Conservation (phyloP, 768 basidiomycete genomes). For the Psilocybe sp. region DNA sequence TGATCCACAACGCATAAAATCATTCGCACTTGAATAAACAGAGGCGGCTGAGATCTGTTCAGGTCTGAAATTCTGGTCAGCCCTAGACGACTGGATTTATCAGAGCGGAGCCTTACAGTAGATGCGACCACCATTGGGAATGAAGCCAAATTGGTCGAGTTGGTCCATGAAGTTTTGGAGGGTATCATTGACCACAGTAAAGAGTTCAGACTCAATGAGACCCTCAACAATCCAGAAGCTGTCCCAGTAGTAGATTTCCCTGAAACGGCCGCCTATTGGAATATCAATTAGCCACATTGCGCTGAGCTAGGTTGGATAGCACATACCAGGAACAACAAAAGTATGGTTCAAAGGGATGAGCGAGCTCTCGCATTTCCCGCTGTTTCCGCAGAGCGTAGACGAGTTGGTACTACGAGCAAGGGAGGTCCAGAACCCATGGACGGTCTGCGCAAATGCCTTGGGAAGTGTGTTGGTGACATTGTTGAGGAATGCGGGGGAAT, state of each 20-base stretch:
- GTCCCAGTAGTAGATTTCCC: slow-evolving; percentile 74
- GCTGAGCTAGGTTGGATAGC: neutral
- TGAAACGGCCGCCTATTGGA: slow-evolving; percentile 61
- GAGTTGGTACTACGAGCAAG: slow-evolving; percentile 76
- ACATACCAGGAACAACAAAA: slow-evolving; percentile 83
- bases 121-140: slow-evolving; percentile 91
- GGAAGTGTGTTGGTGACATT: slow-evolving; percentile 70
- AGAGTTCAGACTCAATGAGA: slow-evolving; percentile 77
- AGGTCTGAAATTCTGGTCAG: slow-evolving; percentile 46
- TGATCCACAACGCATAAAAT: neutral
- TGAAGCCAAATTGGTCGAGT: slow-evolving; percentile 78
- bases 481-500: slow-evolving; percentile 62
- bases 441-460: slow-evolving; percentile 71
- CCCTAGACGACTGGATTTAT: neutral
- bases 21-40: slow-evolving; percentile 68
- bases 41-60: slow-evolving; percentile 88
- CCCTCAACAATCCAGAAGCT: slow-evolving; percentile 90
- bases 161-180: slow-evolving; percentile 97
- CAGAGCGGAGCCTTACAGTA: slow-evolving; percentile 55
- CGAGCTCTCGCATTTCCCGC: slow-evolving; percentile 69
- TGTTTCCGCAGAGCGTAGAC: slow-evolving; percentile 58
- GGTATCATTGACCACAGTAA: slow-evolving; percentile 68
- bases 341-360: slow-evolving; percentile 90
- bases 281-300: neutral
- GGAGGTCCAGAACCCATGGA: slow-evolving; percentile 82